Conservation (phyloP, 2,329 filamentous ascomycete species). For the Diplocarpon rosae region DNA sequence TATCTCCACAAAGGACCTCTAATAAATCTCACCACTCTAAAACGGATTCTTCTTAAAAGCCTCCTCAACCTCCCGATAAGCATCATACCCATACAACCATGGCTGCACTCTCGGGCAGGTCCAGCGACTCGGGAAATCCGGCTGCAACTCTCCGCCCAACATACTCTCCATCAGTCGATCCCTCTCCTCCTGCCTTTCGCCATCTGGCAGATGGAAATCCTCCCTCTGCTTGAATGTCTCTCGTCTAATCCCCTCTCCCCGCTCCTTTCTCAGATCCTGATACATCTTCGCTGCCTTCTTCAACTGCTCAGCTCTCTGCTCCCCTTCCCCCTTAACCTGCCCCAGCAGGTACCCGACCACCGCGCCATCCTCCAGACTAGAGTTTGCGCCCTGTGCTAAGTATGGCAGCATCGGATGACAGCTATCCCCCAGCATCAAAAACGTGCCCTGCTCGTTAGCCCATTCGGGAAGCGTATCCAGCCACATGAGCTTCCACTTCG, state of each 20-base stretch:
- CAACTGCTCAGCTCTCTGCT: conserved; percentile 32
- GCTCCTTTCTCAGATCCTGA: conserved; percentile 35
- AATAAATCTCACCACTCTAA: neutral
- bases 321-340: conserved; percentile 33
- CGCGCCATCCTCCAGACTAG: conserved; percentile 56
- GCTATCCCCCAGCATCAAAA: conserved; percentile 38
- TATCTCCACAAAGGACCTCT: too few relatives aligned
- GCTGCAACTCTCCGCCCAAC: conserved; percentile 39
- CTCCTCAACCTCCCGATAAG: conserved; percentile 41
- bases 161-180: conserved; percentile 47
- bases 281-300: conserved; percentile 35
- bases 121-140: conserved; percentile 52
- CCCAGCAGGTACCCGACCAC: conserved; percentile 49
- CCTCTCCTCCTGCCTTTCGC: conserved; percentile 44
- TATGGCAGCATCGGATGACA: conserved; percentile 56
- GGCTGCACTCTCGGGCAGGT: conserved; percentile 51
- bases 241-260: conserved; percentile 43
- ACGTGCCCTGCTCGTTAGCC: conserved; percentile 18
- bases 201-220: conserved; percentile 42
- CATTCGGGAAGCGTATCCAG: conserved; percentile 27
- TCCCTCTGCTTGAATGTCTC: conserved; percentile 50
- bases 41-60: conserved; percentile 19
- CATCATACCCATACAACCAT: conserved; percentile 56
- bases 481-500: conserved; percentile 60
- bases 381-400: conserved; percentile 56